Percentiles rank a stretch among this genome's conserved stretches.
Conservation (phyloP, 2,329 filamentous ascomycete genomes). For the Ramularia collo-cygni region DNA sequence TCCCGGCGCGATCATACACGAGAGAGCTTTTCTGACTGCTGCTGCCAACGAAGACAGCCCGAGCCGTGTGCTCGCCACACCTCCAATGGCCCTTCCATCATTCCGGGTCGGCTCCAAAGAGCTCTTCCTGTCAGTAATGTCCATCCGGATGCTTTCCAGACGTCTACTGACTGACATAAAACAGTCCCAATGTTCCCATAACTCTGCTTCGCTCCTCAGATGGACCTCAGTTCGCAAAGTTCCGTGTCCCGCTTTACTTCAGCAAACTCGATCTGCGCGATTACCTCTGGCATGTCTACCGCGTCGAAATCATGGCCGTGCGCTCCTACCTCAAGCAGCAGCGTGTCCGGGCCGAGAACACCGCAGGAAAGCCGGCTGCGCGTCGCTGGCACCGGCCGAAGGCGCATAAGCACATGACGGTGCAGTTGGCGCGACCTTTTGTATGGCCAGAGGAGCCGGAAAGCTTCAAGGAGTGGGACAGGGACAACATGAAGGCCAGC, state of each 20-base stretch:
- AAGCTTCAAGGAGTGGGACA: slow-evolving; percentile 46
- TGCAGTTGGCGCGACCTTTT: slow-evolving; percentile 81
- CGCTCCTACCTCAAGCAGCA: slow-evolving; percentile 73
- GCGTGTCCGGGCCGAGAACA: slow-evolving; percentile 49
- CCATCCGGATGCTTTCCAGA: neutral
- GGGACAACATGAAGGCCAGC: slow-evolving; percentile 19
- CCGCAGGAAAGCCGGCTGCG: slow-evolving; percentile 12
- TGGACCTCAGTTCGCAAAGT: slow-evolving; percentile 75
- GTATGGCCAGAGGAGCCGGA: slow-evolving; percentile 70
- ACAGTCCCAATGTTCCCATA: slow-evolving; percentile 73
- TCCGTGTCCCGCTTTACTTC: slow-evolving; percentile 83
- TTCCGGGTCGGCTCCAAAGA: slow-evolving; percentile 31
- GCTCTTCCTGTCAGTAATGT: slow-evolving; percentile 29
- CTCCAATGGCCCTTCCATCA: slow-evolving; percentile 12
- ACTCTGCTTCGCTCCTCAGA: slow-evolving; percentile 67
- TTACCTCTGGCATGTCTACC: slow-evolving; percentile 84
- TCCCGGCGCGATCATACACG: no score
- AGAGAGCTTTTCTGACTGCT: no score
- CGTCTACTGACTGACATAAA: slow-evolving; percentile 7
- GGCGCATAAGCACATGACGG: slow-evolving; percentile 85
- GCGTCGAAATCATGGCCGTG: slow-evolving; percentile 63
- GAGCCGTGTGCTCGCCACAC: neutral
- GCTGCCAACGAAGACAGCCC: neutral
- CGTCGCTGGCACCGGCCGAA: slow-evolving; percentile 62
- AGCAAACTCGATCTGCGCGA: slow-evolving; percentile 96